A percentile compares a stretch with the other conserved stretches of the same genome.
Conservation (phyloP, 306 rosid genomes). For the Pterocarpus santalinus region DNA sequence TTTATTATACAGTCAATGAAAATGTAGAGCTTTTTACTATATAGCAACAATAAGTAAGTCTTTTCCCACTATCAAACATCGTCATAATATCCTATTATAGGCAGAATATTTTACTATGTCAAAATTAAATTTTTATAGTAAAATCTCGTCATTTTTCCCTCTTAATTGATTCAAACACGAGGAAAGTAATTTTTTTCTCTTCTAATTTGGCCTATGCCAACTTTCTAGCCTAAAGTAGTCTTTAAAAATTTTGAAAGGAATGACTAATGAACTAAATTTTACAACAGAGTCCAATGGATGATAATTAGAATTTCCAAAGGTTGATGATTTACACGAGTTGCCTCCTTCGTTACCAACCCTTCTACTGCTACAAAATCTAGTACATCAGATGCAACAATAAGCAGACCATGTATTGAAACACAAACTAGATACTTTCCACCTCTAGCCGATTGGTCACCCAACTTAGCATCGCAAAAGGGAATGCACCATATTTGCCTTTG, state of each 20-base stretch:
- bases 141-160: background rate
- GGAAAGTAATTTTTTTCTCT: constrained; percentile 12
- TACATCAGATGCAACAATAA: constrained; percentile 2
- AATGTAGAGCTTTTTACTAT: too few relatives aligned
- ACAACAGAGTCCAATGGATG: constrained; percentile 30
- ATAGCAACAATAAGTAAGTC: too few relatives aligned
- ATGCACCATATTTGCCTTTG: background rate
- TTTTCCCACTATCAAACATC: too few relatives aligned
- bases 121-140: constrained; percentile 9
- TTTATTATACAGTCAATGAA: background rate
- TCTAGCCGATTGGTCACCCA: constrained; percentile 12
- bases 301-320: constrained; percentile 3
- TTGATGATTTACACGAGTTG: constrained; percentile 36
- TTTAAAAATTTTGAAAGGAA: constrained; percentile 29
- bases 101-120: background rate
- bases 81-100: too few relatives aligned
- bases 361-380: constrained; percentile 35
- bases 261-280: constrained; percentile 26
- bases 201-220: constrained; percentile 18
- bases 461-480: constrained; percentile 19
- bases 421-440: constrained; percentile 28
- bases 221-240: constrained; percentile 26
- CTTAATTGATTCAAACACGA: constrained; percentile 22
- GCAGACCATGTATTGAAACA: background rate
- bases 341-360: constrained; percentile 34